phyloP scores from a whole-genome alignment of 371 early-diverging fungal genomes.

The Fennellomyces sp. region DNA sequence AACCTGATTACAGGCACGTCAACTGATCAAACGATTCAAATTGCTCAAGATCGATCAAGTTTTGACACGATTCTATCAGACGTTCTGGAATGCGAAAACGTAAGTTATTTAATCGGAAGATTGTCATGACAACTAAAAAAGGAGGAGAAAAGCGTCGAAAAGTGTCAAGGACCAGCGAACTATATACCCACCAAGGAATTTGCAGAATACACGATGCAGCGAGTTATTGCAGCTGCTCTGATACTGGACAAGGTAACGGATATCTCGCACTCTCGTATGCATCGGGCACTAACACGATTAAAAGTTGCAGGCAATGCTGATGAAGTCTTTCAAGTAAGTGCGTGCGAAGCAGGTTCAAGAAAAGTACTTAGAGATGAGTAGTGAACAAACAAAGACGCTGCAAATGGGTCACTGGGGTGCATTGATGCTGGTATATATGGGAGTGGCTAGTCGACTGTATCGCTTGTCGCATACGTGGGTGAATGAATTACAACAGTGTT shows the following conservation, averaged over 20 bases:
- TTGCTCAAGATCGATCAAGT: conserved; percentile 25
- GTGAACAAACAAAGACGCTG: conserved; percentile 36
- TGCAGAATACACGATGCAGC: conserved; percentile 41
- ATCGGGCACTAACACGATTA: not conserved
- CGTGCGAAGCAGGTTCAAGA: no score
- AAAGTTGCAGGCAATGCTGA: conserved; percentile 23
- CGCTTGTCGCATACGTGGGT: conserved; percentile 26
- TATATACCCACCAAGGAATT: conserved; percentile 41
- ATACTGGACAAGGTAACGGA: conserved; percentile 35
- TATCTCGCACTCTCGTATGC: not conserved
- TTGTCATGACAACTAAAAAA: not conserved
- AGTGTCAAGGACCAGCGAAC: conserved; percentile 28
- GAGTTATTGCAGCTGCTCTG: conserved; percentile 33
- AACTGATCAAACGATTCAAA: conserved; percentile 37
- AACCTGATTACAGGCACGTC: conserved; percentile 16
- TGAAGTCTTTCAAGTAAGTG: conserved; percentile 28
- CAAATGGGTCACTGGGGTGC: conserved; percentile 42
- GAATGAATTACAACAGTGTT: conserved; percentile 37
- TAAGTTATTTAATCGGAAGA: conserved; percentile 6
- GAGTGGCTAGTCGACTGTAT: conserved; percentile 36
- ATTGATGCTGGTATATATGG: conserved; percentile 37
- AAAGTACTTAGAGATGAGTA: not conserved
- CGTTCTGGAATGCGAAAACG: conserved; percentile 42
- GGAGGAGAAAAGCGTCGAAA: conserved; percentile 16
- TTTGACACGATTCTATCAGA: conserved; percentile 23